Percentiles rank a stretch among this genome's conserved stretches.
Conservation (phyloP, 306 rosid genomes). For the Nissolia schottii region DNA sequence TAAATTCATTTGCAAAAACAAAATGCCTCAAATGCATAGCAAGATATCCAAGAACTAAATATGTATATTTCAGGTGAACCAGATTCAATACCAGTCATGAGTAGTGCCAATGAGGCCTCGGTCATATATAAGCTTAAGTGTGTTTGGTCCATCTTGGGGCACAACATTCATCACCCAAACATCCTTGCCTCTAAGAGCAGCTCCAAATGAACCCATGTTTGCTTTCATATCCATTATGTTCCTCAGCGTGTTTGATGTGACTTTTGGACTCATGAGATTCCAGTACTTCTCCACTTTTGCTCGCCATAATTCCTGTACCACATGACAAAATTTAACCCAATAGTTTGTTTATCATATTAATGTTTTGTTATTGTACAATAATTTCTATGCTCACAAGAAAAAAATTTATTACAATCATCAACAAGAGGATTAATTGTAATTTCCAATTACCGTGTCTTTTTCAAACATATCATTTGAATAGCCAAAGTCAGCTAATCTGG, state of each 20-base stretch:
- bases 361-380: neutral
- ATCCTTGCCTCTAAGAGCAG: conserved; percentile 76
- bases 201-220: conserved; percentile 83
- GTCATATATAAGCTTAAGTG: conserved; percentile 82
- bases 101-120: conserved; percentile 85
- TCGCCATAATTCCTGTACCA: conserved; percentile 72
- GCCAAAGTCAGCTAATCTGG: conserved; percentile 93
- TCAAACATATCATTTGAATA: conserved; percentile 76
- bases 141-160: conserved; percentile 78
- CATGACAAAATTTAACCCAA: conserved; percentile 21
- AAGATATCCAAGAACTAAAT: neutral
- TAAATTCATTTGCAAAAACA: neutral
- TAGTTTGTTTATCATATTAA: neutral
- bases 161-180: conserved; percentile 99
- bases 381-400: neutral
- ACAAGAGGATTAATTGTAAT: conserved; percentile 4
- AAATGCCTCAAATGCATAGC: neutral
- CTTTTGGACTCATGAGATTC: conserved; percentile 69
- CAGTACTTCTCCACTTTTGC: conserved; percentile 79
- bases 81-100: conserved; percentile 68
- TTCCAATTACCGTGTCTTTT: conserved; percentile 71
- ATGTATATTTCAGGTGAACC: neutral
- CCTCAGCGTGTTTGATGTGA: conserved; percentile 60
- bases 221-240: conserved; percentile 98
- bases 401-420: neutral